Evolutionary conservation across 73 alveolate genomes (phyloP).

Genomic region (Paraurostyla sp.): DNA sequence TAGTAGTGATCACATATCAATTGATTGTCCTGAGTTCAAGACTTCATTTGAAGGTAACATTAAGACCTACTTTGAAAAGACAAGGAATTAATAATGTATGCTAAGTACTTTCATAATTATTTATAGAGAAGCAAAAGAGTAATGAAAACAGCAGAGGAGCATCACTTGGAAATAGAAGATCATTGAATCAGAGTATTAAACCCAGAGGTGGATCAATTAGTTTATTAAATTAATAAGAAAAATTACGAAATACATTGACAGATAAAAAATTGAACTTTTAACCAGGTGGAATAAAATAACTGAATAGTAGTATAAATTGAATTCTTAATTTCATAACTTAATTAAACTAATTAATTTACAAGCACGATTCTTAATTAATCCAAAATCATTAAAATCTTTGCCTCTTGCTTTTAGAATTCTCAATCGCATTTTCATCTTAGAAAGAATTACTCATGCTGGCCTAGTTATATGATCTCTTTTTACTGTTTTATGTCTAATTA

Average conservation of each 20-base stretch:
- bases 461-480: constrained; percentile 16
- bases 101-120: neutral
- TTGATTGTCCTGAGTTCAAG: constrained; percentile 68
- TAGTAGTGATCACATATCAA: constrained; percentile 77
- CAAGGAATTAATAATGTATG: constrained; percentile 24
- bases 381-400: neutral
- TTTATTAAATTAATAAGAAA: neutral
- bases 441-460: neutral
- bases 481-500: too few relatives aligned
- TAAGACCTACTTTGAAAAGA: constrained; percentile 54
- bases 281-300: neutral
- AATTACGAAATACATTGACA: neutral
- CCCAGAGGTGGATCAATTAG: neutral
- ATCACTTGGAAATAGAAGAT: neutral
- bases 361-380: neutral
- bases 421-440: neutral
- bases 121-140: neutral
- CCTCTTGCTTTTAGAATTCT: neutral
- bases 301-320: constrained; percentile 18
- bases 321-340: neutral
- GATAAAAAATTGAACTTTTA: neutral
- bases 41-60: constrained; percentile 66
- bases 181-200: neutral
- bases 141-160: neutral
- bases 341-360: neutral